Conservation (phyloP, 805 yeast genomes). For the Ascoidea tarda region DNA sequence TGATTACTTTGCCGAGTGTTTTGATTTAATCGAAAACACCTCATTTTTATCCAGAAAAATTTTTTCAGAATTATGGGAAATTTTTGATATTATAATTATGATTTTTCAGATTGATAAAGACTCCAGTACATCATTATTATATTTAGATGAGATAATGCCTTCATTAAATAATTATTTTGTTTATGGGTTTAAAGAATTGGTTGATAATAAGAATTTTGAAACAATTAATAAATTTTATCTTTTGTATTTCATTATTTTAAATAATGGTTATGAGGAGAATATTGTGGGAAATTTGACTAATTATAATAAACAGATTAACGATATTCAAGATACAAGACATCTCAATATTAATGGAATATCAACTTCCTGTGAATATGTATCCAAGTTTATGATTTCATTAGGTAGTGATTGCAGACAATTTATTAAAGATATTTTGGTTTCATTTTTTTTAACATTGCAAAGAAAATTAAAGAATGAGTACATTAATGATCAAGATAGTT, state of each 20-base stretch:
- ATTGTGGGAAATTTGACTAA: background rate
- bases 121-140: constrained; percentile 42
- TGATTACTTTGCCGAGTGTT: constrained; percentile 63
- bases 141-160: constrained; percentile 64
- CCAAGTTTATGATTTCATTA: background rate
- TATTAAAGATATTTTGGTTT: background rate
- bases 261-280: background rate
- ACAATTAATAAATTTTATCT: constrained; percentile 12
- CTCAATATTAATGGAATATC: background rate
- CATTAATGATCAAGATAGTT: background rate
- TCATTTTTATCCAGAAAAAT: constrained; percentile 45
- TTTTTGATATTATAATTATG: constrained; percentile 33
- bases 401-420: background rate
- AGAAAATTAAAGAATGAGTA: background rate
- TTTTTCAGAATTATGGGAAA: constrained; percentile 63
- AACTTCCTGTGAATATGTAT: background rate
- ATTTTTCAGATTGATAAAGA: constrained; percentile 17
- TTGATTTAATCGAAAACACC: constrained; percentile 62
- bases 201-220: constrained; percentile 1
- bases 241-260: background rate
- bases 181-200: constrained; percentile 29
- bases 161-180: constrained; percentile 63
- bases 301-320: background rate
- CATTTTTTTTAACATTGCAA: background rate
- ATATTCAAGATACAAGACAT: background rate